Conservation (phyloP, 2,329 filamentous ascomycete genomes). For the Thelonectria blattea region DNA sequence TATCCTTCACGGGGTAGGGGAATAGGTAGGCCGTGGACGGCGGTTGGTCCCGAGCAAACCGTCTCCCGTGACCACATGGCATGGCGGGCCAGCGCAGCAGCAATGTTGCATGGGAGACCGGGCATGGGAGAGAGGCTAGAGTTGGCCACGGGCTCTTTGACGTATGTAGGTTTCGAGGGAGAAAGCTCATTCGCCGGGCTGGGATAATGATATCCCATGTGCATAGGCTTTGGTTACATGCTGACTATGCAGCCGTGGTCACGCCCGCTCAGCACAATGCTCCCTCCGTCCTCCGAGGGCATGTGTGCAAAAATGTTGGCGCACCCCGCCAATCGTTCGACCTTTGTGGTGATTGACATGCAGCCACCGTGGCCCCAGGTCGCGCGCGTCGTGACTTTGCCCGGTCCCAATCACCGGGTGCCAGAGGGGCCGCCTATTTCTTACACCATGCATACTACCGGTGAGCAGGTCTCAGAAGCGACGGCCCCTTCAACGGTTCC, state of each 20-base stretch:
- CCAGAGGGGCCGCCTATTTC: constrained; percentile 17
- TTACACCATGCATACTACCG: constrained; percentile 19
- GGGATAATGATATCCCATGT: constrained; percentile 12
- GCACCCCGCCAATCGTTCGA: constrained; percentile 35
- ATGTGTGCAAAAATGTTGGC: constrained; percentile 8
- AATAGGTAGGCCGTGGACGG: constrained; percentile 12
- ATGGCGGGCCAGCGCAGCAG: constrained; percentile 27
- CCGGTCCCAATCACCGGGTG: constrained; percentile 25
- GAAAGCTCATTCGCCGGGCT: constrained; percentile 23
- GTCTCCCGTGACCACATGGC: constrained; percentile 26
- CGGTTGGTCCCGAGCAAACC: constrained; percentile 17
- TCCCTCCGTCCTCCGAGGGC: neutral
- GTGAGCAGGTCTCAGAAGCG: constrained; percentile 12
- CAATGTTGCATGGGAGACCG: constrained; percentile 29
- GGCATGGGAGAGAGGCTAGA: constrained; percentile 25
- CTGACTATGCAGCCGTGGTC: constrained; percentile 26
- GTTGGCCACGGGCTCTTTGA: constrained; percentile 15
- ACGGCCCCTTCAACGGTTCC: neutral
- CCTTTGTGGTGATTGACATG: constrained; percentile 21
- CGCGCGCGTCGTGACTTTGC: constrained; percentile 17
- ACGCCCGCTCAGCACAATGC: constrained; percentile 23
- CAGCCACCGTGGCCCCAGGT: constrained; percentile 17
- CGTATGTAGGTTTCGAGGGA: neutral
- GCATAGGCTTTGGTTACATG: constrained; percentile 23
- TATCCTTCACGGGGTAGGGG: constrained; percentile 22